Evolutionary conservation across 345 rosid genomes (phyloP), one percentile per base, ranked within the genome.

Genomic region (Linum lewisii): DNA sequence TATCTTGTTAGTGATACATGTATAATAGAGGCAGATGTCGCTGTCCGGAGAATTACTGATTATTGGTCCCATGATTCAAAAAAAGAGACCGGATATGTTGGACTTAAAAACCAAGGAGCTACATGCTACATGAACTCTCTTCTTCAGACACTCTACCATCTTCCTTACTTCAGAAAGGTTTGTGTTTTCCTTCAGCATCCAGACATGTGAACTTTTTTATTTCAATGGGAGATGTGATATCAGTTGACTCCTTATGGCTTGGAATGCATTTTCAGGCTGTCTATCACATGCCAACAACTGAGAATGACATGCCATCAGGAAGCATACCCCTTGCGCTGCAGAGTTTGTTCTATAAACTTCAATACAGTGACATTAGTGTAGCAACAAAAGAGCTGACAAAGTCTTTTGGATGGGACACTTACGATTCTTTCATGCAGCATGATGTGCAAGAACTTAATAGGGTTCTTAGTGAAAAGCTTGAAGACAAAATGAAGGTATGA

Each of bases 31-130:
- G 98, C 97, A 57, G 98, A 92, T 80, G 90, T 88, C 36, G 75
- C 75, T 80, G 97, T 88, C 50, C 88, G 87, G 38, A 82, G 72
- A 69, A 81, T 81, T 71, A 74, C 81, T 58, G 98, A 91, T 80
- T 88, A 91, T 60, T 86, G 88, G 90, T 52, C 88, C 26, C 81
- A 84, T 68, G 96, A 88, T 82, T 92, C 98, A 21, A 92, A 86
- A 68, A 88, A 92, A 69, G 98, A 88, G 76, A 92, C 98, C 34
- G 95, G 98, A 54, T 88, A 69, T 81, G 98, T 92, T 72, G 98
- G 98, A 61, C 89, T 92, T 55, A 92, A 92, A 79, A 92, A 92
- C 73, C 98, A 92, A 80, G 98, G 98, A 68, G 97, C 98, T n/a
- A 88, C 98, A 23, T 92, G 98, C 77, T 92, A 92, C 75, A 92